A percentile compares a stretch with the other conserved stretches of the same genome.
These are phyloP conservation scores for Pyrus pyrifolia DNA, from an alignment of 306 rosid species.

Conservation along the genomic window DNA sequence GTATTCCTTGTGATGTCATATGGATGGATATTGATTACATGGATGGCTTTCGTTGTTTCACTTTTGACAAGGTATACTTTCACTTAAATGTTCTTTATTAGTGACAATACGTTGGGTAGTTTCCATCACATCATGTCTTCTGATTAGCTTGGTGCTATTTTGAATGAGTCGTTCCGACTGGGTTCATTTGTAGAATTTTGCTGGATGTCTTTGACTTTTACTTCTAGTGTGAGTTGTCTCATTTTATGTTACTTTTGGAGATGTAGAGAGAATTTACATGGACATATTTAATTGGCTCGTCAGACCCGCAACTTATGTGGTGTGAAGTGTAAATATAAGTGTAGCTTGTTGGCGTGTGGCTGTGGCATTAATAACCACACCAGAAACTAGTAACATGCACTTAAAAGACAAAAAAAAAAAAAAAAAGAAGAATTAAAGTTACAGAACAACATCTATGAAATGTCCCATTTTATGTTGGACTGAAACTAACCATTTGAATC, in stretches of 20 bases:
- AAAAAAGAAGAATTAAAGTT: background rate
- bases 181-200: background rate
- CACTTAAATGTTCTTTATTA: background rate
- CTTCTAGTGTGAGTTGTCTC: background rate
- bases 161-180: background rate
- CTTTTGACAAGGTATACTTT: conserved; percentile 66
- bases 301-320: background rate
- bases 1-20: conserved; percentile 81
- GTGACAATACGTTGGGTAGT: background rate
- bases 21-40: conserved; percentile 97
- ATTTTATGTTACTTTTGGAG: background rate
- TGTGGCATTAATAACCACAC: background rate
- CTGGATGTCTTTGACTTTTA: background rate
- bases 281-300: background rate
- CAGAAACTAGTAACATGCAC: background rate
- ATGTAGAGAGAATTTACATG: background rate
- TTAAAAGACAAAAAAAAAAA: background rate
- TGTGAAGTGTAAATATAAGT: background rate
- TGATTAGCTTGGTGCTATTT: background rate
- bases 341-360: background rate
- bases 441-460: background rate
- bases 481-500: background rate
- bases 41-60: conserved; percentile 93
- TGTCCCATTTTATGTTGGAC: background rate
- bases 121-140: background rate